These are phyloP conservation scores for Cenchrus americanus DNA, from an alignment of 176 grass and related monocot genomes.

Conservation along the genomic window DNA sequence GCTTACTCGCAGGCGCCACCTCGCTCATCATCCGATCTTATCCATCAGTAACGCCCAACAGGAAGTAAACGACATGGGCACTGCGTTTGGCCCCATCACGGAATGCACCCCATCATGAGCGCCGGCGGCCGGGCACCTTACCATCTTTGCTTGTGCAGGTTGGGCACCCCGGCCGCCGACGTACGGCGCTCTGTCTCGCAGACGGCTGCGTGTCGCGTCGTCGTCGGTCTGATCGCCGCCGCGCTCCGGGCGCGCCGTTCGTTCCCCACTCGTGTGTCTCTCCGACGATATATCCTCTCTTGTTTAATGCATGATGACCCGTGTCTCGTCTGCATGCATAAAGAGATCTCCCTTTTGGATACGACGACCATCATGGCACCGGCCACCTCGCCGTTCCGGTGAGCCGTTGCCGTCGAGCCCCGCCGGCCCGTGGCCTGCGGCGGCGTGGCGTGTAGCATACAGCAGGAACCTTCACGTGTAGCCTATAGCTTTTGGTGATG, in stretches of 20 bases:
- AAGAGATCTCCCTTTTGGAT: background rate
- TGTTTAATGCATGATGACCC: background rate
- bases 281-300: background rate
- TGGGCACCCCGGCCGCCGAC: constrained; percentile 7
- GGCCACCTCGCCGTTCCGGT: constrained; percentile 32
- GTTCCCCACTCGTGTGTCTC: too few species aligned
- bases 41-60: background rate
- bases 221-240: too few species aligned
- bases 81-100: constrained; percentile 19
- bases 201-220: too few species aligned
- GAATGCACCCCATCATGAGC: background rate
- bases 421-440: background rate
- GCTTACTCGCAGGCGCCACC: background rate
- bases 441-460: constrained; percentile 22
- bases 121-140: background rate
- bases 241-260: too few species aligned
- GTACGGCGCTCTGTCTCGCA: too few species aligned
- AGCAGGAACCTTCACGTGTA: background rate
- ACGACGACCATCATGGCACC: background rate
- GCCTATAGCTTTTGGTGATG: background rate
- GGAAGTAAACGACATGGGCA: background rate
- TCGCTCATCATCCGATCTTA: background rate
- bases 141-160: constrained; percentile 13
- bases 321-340: background rate
- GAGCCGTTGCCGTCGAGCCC: background rate